phyloP scores from a whole-genome alignment of 805 yeast species.

The Barnettozyma sucrosica region DNA sequence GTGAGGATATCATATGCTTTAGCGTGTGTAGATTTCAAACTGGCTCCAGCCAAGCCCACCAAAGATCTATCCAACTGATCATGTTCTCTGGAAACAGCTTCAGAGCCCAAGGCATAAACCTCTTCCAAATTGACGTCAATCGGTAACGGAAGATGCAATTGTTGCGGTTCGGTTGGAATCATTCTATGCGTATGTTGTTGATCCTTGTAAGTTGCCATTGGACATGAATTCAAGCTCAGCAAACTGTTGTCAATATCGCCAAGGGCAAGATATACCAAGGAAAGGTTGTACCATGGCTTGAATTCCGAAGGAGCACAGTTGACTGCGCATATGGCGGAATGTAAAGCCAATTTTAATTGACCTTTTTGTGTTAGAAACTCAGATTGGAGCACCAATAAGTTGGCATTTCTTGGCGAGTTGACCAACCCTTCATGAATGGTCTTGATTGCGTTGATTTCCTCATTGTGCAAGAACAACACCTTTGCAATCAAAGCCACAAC shows the following conservation, averaged over 20 bases:
- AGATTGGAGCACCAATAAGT: slow-evolving; percentile 50
- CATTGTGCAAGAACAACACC: slow-evolving; percentile 46
- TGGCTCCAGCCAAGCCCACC: slow-evolving; percentile 61
- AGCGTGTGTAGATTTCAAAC: slow-evolving; percentile 52
- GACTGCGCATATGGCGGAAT: slow-evolving; percentile 57
- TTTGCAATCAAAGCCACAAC: slow-evolving; percentile 54
- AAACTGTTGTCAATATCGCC: slow-evolving; percentile 69
- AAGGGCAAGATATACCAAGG: slow-evolving; percentile 53
- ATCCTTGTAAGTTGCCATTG: slow-evolving; percentile 69
- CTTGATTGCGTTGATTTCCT: slow-evolving; percentile 54
- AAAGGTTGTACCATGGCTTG: slow-evolving; percentile 65
- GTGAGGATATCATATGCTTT: slow-evolving; percentile 57
- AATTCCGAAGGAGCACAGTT: slow-evolving; percentile 72
- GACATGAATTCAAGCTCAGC: slow-evolving; percentile 70
- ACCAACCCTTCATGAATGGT: slow-evolving; percentile 45
- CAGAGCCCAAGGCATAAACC: slow-evolving; percentile 61
- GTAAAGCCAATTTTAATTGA: slow-evolving; percentile 50
- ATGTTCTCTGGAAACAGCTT: slow-evolving; percentile 62
- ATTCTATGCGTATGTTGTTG: slow-evolving; percentile 56
- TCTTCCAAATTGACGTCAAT: slow-evolving; percentile 65
- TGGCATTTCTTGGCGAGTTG: slow-evolving; percentile 48
- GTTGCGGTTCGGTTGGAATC: slow-evolving; percentile 44
- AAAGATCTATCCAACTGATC: slow-evolving; percentile 56
- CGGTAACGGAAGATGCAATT: slow-evolving; percentile 71
- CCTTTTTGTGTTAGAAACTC: slow-evolving; percentile 49